A percentile compares a stretch with the other conserved stretches of the same genome.
Conservation (phyloP, 805 yeast genomes). For the Kuraishia cidri region DNA sequence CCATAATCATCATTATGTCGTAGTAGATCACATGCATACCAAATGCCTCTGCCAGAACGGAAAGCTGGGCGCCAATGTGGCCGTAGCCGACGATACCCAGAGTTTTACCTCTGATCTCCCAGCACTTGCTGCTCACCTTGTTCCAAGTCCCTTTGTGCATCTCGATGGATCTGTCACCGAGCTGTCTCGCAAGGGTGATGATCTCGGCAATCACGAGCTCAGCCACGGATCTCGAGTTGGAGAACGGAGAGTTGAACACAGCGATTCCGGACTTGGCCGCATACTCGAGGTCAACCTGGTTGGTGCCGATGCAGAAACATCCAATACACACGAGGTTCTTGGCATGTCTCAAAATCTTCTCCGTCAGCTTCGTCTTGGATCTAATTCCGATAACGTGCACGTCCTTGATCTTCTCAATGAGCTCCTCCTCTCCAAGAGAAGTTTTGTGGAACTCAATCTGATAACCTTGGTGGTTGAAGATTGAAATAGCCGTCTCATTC, state of each 20-base stretch:
- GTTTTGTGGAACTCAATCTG: constrained; percentile 92
- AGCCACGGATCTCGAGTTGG: constrained; percentile 97
- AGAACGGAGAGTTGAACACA: constrained; percentile 97
- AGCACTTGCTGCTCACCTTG: constrained; percentile 88
- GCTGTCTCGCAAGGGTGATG: constrained; percentile 88
- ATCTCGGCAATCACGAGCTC: constrained; percentile 95
- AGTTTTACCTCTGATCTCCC: constrained; percentile 99
- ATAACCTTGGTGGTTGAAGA: constrained; percentile 85
- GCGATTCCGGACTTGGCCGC: constrained; percentile 94
- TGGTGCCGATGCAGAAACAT: constrained; percentile 98
- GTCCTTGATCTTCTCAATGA: constrained; percentile 85
- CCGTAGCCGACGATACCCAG: constrained; percentile 97
- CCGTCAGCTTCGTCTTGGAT: constrained; percentile 88
- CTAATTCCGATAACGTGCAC: constrained; percentile 98
- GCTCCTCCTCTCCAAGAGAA: constrained; percentile 85
- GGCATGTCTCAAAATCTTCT: constrained; percentile 73
- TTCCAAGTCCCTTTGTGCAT: constrained; percentile 97
- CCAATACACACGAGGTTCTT: constrained; percentile 86
- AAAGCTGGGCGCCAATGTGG: constrained; percentile 95
- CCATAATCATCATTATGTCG: constrained; percentile 89
- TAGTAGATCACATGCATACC: constrained; percentile 96
- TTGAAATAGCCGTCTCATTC: constrained; percentile 83
- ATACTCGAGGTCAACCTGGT: constrained; percentile 87
- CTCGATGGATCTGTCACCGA: constrained; percentile 95
- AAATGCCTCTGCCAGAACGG: constrained; percentile 94